Base-by-base conservation (phyloP, 2,329 filamentous ascomycete genomes). In the Reticulascus tulasneorum region DNA sequence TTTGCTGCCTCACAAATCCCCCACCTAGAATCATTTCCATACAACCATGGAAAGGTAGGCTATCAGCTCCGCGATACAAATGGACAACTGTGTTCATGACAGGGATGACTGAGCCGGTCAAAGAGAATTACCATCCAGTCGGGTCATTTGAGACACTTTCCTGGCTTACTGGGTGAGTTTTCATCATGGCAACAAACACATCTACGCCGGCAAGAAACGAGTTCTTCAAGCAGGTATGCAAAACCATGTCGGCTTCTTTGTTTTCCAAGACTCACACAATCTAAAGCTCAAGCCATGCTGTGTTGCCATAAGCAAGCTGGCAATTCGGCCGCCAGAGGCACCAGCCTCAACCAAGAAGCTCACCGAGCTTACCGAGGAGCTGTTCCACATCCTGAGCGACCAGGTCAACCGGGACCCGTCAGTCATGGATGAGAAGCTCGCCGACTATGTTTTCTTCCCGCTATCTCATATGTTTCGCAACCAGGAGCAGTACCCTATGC, bases 381-480 rank as follows among this genome's bases (percentile, higher is more conserved):
- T 81, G 4, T 58, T 68, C 20, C 45, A 46, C 16, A 56, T 75
- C n/a, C 58, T 81, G 5, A 53, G 67, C 28, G 53, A 55, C 21
- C 71, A 71, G 49, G 49, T 64, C 19, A 51, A 56, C 26, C 52
- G 51, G 17, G 68, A 77, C 45, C 58, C 66, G 4, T 55, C 64
- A 3, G 64, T 67, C 1, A 59, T 97, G 13, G 87, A 96, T 56
- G 74, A 82, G 34, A 91, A 89, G 56, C 67, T 97, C 13, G 88
- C 90, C 11, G 90, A 96, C 65, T 98, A 97, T 68, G 76, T 86
- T 53, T 97, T 97, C 67, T 95, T 96, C 45, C 93, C 93, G 0
- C 68, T 98, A 0, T 89, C 87, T 1, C 84, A 93, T 49, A 79
- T 97, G 24, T 82, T 98, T 50, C 82, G 87, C 40, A 75, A 81